These are phyloP conservation scores for Trametes villosa DNA, from an alignment of 768 basidiomycete species.

Conservation along the genomic window DNA sequence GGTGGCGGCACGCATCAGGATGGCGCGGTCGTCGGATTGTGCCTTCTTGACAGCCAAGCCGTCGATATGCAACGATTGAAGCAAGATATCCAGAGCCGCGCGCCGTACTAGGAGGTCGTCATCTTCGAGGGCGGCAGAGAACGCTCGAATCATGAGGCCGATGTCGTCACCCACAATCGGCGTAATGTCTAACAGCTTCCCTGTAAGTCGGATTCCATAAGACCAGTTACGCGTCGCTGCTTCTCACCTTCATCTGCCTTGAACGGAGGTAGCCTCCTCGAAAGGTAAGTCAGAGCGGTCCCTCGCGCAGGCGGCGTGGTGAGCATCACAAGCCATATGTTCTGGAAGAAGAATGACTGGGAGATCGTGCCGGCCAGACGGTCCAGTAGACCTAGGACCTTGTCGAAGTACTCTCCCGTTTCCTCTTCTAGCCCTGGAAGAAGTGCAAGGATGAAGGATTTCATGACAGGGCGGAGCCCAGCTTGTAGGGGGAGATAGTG, in stretches of 20 bases:
- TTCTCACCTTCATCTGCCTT: conserved; percentile 69
- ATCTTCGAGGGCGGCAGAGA: conserved; percentile 90
- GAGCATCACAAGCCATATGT: conserved; percentile 91
- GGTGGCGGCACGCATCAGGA: conserved; percentile 85
- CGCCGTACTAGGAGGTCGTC: conserved; percentile 90
- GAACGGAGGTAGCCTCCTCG: conserved; percentile 74
- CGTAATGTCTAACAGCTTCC: conserved; percentile 54
- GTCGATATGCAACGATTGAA: conserved; percentile 76
- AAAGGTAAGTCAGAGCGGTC: conserved; percentile 85
- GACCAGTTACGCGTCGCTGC: background rate
- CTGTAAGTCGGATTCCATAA: conserved; percentile 4
- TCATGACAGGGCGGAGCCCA: conserved; percentile 85
- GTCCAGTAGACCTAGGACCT: conserved; percentile 81
- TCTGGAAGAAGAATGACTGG: conserved; percentile 91
- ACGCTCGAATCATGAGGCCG: conserved; percentile 93
- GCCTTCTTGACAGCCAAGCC: conserved; percentile 72
- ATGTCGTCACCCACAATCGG: conserved; percentile 82
- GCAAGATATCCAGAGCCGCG: conserved; percentile 81
- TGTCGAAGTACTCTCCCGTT: conserved; percentile 96
- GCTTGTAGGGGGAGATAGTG: conserved; percentile 88
- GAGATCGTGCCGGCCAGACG: conserved; percentile 83
- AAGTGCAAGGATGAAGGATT: conserved; percentile 91
- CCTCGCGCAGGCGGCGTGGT: conserved; percentile 86
- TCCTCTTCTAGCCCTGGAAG: conserved; percentile 97
- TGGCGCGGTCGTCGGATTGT: conserved; percentile 70